Percentiles rank a stretch among this genome's conserved stretches.
Evolutionary conservation across 768 basidiomycete genomes (phyloP).

Genomic region (Boletus sp.): DNA sequence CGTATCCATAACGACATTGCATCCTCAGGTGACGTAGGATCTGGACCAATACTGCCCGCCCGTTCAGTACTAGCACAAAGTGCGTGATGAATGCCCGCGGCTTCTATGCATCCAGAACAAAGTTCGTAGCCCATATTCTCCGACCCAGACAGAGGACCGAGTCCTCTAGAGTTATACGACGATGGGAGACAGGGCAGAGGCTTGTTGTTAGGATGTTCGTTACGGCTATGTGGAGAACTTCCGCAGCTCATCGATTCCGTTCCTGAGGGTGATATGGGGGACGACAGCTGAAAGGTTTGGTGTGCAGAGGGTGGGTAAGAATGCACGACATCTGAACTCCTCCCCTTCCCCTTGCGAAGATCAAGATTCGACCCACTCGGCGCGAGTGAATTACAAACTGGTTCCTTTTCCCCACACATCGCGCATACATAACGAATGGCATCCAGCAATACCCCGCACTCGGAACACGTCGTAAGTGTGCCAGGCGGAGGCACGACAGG

Average conservation of each 20-base stretch:
- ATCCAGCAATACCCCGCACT: slow-evolving; percentile 71
- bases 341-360: slow-evolving; percentile 48
- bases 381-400: slow-evolving; percentile 27
- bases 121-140: slow-evolving; percentile 68
- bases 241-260: slow-evolving; percentile 16
- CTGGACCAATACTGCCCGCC: slow-evolving; percentile 22
- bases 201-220: slow-evolving; percentile 32
- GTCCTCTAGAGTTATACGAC: slow-evolving; percentile 4
- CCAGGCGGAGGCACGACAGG: slow-evolving; percentile 51
- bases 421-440: slow-evolving; percentile 89
- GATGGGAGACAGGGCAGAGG: slow-evolving; percentile 45
- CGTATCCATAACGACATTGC: slow-evolving; percentile 58
- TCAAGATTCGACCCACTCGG: slow-evolving; percentile 10
- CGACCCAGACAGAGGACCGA: neutral
- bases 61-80: slow-evolving; percentile 49
- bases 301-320: slow-evolving; percentile 37
- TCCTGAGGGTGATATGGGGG: slow-evolving; percentile 17
- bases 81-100: slow-evolving; percentile 75
- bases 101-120: slow-evolving; percentile 75
- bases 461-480: slow-evolving; percentile 76
- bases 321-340: slow-evolving; percentile 19
- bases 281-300: slow-evolving; percentile 21
- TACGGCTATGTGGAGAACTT: slow-evolving; percentile 10
- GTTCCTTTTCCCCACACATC: slow-evolving; percentile 77
- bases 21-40: slow-evolving; percentile 53